These are phyloP conservation scores for Nitzschia palea DNA, from an alignment of 108 stramenopile species.

Conservation along the genomic window DNA sequence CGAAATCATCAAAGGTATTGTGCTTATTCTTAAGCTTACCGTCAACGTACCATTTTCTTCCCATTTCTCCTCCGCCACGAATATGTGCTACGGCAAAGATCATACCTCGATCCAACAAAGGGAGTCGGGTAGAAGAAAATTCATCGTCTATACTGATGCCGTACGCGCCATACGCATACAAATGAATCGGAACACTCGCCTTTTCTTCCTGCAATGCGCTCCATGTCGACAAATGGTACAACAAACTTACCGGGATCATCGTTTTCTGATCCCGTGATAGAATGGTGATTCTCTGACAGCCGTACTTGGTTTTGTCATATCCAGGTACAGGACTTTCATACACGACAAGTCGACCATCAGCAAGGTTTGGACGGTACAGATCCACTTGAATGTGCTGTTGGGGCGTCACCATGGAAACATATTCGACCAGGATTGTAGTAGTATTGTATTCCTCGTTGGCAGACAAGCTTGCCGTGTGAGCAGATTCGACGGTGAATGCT, in stretches of 20 bases:
- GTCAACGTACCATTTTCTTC: constrained; percentile 93
- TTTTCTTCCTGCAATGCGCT: constrained; percentile 17
- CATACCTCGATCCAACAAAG: constrained; percentile 88
- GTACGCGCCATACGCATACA: constrained; percentile 95
- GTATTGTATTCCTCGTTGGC: constrained; percentile 72
- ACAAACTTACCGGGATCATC: constrained; percentile 79
- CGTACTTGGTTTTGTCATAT: constrained; percentile 77
- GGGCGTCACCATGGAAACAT: constrained; percentile 86
- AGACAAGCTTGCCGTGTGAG: constrained; percentile 66
- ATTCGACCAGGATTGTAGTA: constrained; percentile 64
- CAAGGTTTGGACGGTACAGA: constrained; percentile 31
- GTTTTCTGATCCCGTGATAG: constrained; percentile 78
- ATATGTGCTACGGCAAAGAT: constrained; percentile 93
- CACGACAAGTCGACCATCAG: constrained; percentile 57
- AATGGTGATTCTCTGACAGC: constrained; percentile 71
- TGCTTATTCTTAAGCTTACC: constrained; percentile 92
- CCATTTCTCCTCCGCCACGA: constrained; percentile 97
- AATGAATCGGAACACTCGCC: constrained; percentile 61
- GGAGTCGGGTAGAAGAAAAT: constrained; percentile 73
- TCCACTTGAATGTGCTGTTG: constrained; percentile 59
- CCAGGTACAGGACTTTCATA: constrained; percentile 83
- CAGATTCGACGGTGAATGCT: constrained; percentile 68
- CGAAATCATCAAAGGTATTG: constrained; percentile 96
- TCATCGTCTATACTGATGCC: constrained; percentile 90
- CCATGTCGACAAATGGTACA: constrained; percentile 77